Conservation (phyloP, 345 rosid genomes). For the Punica granatum region DNA sequence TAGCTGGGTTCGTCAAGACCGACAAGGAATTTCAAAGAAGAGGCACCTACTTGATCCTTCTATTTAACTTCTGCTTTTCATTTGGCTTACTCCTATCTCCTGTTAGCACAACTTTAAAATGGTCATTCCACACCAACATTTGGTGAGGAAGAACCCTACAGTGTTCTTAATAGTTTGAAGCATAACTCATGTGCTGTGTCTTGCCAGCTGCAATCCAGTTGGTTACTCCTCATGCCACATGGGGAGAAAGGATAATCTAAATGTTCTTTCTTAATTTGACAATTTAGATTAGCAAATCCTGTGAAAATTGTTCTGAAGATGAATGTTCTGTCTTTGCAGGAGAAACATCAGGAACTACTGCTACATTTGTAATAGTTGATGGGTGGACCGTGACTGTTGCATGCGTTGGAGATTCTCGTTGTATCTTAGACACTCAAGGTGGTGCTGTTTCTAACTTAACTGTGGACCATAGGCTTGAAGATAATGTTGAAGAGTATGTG, state of each 20-base stretch:
- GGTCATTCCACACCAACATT: neutral
- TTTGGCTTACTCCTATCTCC: neutral
- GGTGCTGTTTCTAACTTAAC: slow-evolving; percentile 66
- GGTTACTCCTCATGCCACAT: neutral
- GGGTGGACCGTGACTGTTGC: slow-evolving; percentile 95
- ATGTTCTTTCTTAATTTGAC: neutral
- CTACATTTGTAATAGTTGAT: slow-evolving; percentile 82
- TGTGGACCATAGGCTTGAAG: slow-evolving; percentile 89
- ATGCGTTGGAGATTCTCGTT: slow-evolving; percentile 90
- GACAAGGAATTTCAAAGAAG: slow-evolving; percentile 89
- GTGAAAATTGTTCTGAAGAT: neutral
- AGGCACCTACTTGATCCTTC: slow-evolving; percentile 30
- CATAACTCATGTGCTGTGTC: neutral
- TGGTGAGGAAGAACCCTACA: neutral
- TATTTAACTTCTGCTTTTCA: neutral
- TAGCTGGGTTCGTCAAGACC: slow-evolving; percentile 88
- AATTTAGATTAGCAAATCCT: neutral
- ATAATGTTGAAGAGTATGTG: slow-evolving; percentile 71
- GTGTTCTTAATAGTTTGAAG: neutral
- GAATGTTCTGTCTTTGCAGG: slow-evolving; percentile 39
- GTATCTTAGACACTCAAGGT: slow-evolving; percentile 70
- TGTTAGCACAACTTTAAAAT: neutral
- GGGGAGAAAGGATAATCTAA: neutral
- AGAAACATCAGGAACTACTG: slow-evolving; percentile 92
- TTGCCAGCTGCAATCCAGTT: neutral